Conservation (phyloP, 306 rosid species). For the Medicago arabica region DNA sequence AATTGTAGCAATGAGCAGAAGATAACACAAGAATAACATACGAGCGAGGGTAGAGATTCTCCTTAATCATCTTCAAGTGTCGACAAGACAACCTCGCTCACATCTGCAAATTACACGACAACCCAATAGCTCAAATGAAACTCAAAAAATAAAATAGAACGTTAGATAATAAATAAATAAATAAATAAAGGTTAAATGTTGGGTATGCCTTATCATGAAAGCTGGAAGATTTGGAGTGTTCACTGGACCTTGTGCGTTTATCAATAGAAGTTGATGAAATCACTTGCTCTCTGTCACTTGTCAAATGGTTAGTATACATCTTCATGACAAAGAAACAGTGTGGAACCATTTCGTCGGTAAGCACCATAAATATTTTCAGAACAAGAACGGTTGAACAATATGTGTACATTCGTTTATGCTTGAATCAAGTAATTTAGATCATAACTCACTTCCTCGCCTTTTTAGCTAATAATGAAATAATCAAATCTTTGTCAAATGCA, state of each 20-base stretch:
- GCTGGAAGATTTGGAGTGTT: neutral
- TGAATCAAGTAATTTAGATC: neutral
- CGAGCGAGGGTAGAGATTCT: constrained; percentile 95
- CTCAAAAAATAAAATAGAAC: neutral
- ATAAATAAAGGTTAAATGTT: neutral
- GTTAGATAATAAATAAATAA: no score
- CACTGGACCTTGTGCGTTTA: neutral
- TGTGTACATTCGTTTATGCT: neutral
- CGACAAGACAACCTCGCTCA: constrained; percentile 86
- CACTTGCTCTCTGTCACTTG: neutral
- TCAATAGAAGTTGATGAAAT: neutral
- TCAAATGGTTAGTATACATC: neutral
- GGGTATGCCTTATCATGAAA: neutral
- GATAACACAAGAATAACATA: neutral
- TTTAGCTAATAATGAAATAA: constrained; percentile 6
- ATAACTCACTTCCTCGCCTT: constrained; percentile 16
- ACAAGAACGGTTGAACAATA: neutral
- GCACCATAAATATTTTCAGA: constrained; percentile 21
- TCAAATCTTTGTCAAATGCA: constrained; percentile 7
- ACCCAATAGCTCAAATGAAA: neutral
- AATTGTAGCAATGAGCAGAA: neutral
- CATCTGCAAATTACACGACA: constrained; percentile 51
- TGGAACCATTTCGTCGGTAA: constrained; percentile 6
- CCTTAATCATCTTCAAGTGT: constrained; percentile 94
- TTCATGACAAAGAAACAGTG: neutral